Evolutionary conservation across 2,329 filamentous ascomycete species (phyloP).

Genomic region (Ophiostoma quercus): DNA sequence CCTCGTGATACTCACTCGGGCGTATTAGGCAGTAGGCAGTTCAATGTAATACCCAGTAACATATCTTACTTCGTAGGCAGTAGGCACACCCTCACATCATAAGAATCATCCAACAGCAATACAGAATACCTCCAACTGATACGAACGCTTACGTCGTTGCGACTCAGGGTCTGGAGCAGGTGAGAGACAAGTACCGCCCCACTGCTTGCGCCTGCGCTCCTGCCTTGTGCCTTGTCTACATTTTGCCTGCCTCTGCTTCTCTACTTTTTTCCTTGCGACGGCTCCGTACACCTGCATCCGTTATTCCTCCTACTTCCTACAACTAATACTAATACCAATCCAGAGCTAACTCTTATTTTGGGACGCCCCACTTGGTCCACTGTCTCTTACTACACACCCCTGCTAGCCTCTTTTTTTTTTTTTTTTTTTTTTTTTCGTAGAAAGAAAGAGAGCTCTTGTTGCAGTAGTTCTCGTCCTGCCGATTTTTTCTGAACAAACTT

Average conservation of each 20-base stretch:
- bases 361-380: background rate
- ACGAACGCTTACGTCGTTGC: too few relatives aligned
- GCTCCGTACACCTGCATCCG: conserved; percentile 1
- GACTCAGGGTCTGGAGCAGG: too few relatives aligned
- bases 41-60: too few relatives aligned
- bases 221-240: background rate
- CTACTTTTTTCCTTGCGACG: conserved; percentile 1
- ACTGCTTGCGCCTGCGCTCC: background rate
- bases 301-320: too few relatives aligned
- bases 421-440: background rate
- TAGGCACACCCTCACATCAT: too few relatives aligned
- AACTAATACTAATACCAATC: background rate
- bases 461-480: conserved; percentile 21
- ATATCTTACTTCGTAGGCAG: too few relatives aligned
- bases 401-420: conserved; percentile 17
- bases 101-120: too few relatives aligned
- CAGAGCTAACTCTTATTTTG: background rate
- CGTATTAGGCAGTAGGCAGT: too few relatives aligned
- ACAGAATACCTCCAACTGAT: too few relatives aligned
- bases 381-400: conserved; percentile 8
- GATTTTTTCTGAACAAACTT: conserved; percentile 7
- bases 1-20: too few relatives aligned
- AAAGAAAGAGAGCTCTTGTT: background rate
- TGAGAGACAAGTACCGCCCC: too few relatives aligned
- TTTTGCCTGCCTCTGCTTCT: background rate